phyloP scores from a whole-genome alignment of 306 rosid species.

The Datisca glomerata region DNA sequence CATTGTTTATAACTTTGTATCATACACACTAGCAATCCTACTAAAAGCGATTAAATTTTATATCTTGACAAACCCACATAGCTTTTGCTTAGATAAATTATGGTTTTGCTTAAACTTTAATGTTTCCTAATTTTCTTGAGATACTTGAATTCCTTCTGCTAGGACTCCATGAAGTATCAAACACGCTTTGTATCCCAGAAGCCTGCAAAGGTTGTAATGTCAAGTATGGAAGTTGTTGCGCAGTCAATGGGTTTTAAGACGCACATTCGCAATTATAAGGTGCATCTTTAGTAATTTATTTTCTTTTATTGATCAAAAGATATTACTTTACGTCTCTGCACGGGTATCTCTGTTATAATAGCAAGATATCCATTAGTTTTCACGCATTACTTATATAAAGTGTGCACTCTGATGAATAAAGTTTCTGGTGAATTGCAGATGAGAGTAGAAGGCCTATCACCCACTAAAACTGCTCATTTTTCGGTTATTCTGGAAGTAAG shows the following conservation, averaged over 20 bases:
- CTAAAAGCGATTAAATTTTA: no score
- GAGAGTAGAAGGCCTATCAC: constrained; percentile 81
- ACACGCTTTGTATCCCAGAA: constrained; percentile 81
- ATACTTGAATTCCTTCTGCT: constrained; percentile 4
- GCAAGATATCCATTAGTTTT: no score
- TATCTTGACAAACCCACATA: background rate
- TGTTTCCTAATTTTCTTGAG: constrained; percentile 3
- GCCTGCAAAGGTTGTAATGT: constrained; percentile 78
- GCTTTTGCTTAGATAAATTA: background rate
- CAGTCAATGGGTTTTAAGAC: constrained; percentile 93
- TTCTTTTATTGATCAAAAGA: background rate
- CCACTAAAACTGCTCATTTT: constrained; percentile 46
- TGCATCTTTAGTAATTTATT: constrained; percentile 11
- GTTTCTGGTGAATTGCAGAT: constrained; percentile 41
- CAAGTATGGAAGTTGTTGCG: constrained; percentile 91
- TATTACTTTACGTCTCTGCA: background rate
- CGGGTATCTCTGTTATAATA: no score
- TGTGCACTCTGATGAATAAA: background rate
- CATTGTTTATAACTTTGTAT: no score
- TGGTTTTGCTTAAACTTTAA: background rate
- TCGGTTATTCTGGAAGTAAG: constrained; percentile 81
- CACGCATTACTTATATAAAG: no score
- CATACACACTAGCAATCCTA: no score
- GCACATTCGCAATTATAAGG: constrained; percentile 85
- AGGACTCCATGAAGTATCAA: constrained; percentile 57